Conservation (phyloP, 371 early-diverging fungal genomes). For the Mucor plumbeus region DNA sequence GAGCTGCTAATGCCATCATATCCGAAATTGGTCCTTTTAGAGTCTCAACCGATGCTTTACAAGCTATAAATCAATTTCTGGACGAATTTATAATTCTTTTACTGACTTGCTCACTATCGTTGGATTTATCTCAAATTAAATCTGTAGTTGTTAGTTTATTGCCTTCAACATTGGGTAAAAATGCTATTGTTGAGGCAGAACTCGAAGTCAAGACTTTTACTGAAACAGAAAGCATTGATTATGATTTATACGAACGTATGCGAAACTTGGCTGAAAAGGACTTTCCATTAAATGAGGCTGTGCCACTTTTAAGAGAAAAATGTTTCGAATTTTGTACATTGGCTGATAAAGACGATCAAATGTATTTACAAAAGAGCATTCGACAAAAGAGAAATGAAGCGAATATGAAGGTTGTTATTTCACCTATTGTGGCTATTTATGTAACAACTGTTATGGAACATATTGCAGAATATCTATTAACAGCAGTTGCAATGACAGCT, state of each 20-base stretch:
- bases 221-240: conserved; percentile 61
- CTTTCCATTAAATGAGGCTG: conserved; percentile 31
- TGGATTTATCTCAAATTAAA: conserved; percentile 64
- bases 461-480: conserved; percentile 66
- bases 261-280: conserved; percentile 36
- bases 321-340: conserved; percentile 67
- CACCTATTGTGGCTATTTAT: conserved; percentile 69
- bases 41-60: conserved; percentile 67
- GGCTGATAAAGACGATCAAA: conserved; percentile 51
- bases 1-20: conserved; percentile 73
- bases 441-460: conserved; percentile 70
- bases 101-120: conserved; percentile 55
- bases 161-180: conserved; percentile 66
- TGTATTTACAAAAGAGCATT: conserved; percentile 28
- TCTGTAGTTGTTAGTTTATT: conserved; percentile 53
- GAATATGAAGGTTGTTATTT: conserved; percentile 41
- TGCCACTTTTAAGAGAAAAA: conserved; percentile 52
- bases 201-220: conserved; percentile 69
- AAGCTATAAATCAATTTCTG: conserved; percentile 65
- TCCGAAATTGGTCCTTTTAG: conserved; percentile 66
- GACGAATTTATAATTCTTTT: conserved; percentile 66
- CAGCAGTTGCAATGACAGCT: conserved; percentile 61
- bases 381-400: conserved; percentile 20
- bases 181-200: conserved; percentile 73
- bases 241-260: conserved; percentile 53